A percentile compares a stretch with the other conserved stretches of the same genome.
phyloP scores from a whole-genome alignment of 352 stramenopile species.

The Blastocystis sp. region DNA sequence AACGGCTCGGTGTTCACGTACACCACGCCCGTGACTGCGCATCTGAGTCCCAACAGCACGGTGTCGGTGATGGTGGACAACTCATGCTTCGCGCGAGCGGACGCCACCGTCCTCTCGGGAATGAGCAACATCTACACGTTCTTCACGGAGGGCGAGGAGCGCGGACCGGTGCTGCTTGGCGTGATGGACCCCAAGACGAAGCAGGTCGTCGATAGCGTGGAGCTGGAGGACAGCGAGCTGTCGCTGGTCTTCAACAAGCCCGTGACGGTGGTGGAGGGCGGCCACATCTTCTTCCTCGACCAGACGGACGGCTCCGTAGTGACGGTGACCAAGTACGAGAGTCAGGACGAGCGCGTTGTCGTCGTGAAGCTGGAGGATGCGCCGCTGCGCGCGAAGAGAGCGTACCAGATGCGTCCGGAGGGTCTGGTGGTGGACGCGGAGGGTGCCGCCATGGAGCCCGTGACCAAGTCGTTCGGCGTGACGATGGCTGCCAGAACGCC shows the following conservation, averaged over 20 bases:
- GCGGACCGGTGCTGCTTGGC: neutral
- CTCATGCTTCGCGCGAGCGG: neutral
- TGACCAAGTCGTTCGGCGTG: neutral
- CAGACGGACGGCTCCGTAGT: neutral
- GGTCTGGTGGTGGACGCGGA: neutral
- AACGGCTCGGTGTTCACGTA: neutral
- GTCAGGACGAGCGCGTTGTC: neutral
- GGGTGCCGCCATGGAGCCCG: neutral
- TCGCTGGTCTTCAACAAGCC: conserved; percentile 25
- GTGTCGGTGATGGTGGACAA: conserved; percentile 7
- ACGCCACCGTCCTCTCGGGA: neutral
- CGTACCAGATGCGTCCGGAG: neutral
- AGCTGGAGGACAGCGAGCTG: neutral
- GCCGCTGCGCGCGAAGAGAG: neutral
- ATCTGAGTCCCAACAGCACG: neutral
- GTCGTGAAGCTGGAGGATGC: neutral
- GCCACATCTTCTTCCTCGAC: neutral
- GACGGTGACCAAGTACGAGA: neutral
- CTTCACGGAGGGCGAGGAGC: neutral
- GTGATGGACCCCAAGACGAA: neutral
- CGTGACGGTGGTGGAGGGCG: neutral
- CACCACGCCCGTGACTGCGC: neutral
- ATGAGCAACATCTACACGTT: neutral
- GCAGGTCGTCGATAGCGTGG: neutral
- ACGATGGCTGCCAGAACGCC: neutral